Conservation (phyloP, 2,329 filamentous ascomycete species). For the Kalaharituber pfeilii region DNA sequence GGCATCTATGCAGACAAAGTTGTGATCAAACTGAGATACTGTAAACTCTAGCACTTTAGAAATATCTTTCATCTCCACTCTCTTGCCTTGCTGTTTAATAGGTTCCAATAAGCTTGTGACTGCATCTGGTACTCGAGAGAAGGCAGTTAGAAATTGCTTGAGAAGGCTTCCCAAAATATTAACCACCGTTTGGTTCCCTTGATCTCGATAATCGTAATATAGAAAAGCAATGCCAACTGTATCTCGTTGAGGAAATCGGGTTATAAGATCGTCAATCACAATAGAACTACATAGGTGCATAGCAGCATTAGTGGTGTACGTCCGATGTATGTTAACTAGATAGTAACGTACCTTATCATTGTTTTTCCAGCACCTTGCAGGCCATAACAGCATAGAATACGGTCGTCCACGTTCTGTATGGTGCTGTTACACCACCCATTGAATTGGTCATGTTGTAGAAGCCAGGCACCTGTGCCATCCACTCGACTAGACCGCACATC, state of each 20-base stretch:
- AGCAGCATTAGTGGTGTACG: not conserved
- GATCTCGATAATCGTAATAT: slow-evolving; percentile 1
- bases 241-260: not conserved
- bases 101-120: not conserved
- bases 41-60: not conserved
- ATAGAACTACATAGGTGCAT: not conserved
- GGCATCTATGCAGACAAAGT: not conserved
- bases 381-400: not conserved
- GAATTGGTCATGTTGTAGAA: not conserved
- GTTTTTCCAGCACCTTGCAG: not conserved
- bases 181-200: not conserved
- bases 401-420: not conserved
- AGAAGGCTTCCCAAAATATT: slow-evolving; percentile 1
- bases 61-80: not conserved
- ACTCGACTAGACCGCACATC: not conserved
- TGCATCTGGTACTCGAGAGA: not conserved
- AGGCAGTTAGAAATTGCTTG: not conserved
- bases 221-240: not conserved
- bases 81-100: not conserved
- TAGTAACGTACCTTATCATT: not conserved
- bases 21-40: not conserved
- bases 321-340: too few relatives aligned
- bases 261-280: not conserved
- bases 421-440: not conserved
- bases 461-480: not conserved